Base-by-base conservation (phyloP, 2,329 filamentous ascomycete species). In the Pseudopyrenochaeta lycopersici region DNA sequence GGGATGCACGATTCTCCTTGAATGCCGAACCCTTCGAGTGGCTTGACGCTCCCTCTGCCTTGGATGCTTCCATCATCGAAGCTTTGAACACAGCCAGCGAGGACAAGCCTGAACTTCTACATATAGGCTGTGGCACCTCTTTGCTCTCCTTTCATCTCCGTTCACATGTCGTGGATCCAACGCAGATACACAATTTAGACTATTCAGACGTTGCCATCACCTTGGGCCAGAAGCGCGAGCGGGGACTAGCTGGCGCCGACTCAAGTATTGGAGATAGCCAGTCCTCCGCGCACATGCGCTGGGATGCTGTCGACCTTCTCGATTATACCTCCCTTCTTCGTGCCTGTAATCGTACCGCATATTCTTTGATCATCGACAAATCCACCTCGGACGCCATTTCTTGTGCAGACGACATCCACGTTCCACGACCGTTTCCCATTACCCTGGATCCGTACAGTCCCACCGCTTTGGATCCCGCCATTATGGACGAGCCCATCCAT, bases 51-150 rank as follows among this genome's bases (percentile, higher is more conserved):
- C 67, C 73, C 3, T 63, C 58, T 11, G 56, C 58, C 7, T 59
- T 76, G 14, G 72, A 76, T 49, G 53, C 66, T 0, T 66, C 63
- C 39, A 57, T 76, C 14, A 45, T 52, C 5, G 63, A 62, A 23
- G 68, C 68, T 14, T 31, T 76, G 39, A 46, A 54, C 4, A 30
- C 40, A 10, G 35, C 46, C 10, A 36, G 32, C 1, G 58, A 63
- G 1, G n/a, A 45, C 9, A 38, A 57, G 2, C 70, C 71, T 2
- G 43, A 66, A 12, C 52, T 78, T 15, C 54, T 77, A 11, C 75
- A 78, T 40, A 72, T 77, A 49, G 75, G 76, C 32, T 76, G 75
- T 47, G 76, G 76, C 7, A 77, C 74, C 3, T 77, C 75, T 5
- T 43, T 68, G 10, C 56, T 77, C 0, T 77, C 75, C 1, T 72